A percentile compares a stretch with the other conserved stretches of the same genome.
Conservation (phyloP, 768 basidiomycete genomes). For the Lactifluus echinatus region DNA sequence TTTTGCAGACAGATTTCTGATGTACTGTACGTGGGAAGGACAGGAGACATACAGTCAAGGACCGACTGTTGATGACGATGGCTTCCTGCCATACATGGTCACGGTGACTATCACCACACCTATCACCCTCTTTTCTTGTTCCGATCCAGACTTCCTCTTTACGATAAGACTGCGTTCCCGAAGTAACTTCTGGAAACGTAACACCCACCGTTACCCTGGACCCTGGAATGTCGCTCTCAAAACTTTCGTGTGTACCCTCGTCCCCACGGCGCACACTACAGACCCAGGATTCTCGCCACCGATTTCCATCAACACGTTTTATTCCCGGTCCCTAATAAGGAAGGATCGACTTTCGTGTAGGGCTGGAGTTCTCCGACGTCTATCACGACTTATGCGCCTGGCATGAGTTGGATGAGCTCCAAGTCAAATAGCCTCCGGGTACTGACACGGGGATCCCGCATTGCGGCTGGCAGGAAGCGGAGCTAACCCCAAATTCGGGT, state of each 20-base stretch:
- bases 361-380: neutral
- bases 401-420: too few relatives aligned
- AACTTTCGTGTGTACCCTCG: neutral
- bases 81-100: conserved; percentile 13
- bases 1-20: neutral
- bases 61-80: neutral
- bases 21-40: conserved; percentile 4
- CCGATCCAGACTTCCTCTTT: conserved; percentile 2
- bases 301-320: conserved; percentile 2
- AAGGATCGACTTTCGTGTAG: neutral
- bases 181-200: neutral
- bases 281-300: neutral
- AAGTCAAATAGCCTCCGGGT: neutral
- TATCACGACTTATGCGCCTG: neutral
- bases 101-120: conserved; percentile 10
- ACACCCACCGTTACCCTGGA: conserved; percentile 8
- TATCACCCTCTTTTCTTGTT: conserved; percentile 5
- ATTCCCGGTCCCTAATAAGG: neutral
- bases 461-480: neutral
- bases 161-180: conserved; percentile 10
- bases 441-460: neutral
- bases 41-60: neutral
- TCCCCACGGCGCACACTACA: neutral
- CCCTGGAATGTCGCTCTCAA: conserved; percentile 2
- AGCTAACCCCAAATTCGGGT: neutral